Percentiles rank a stretch among this genome's conserved stretches.
Conservation (phyloP, 2,329 filamentous ascomycete species). For the Monosporascus cannonballus region DNA sequence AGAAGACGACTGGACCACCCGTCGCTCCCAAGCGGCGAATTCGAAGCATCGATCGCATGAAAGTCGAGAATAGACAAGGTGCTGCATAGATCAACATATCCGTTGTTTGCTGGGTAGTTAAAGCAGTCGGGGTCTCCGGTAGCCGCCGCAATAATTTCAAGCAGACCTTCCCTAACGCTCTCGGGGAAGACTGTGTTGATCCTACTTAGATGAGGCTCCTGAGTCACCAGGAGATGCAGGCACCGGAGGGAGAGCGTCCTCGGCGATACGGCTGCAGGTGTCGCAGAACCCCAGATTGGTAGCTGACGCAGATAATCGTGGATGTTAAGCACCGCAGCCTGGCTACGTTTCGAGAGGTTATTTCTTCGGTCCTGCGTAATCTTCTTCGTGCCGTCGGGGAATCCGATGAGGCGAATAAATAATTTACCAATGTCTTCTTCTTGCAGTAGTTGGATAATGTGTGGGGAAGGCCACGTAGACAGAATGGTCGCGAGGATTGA, state of each 20-base stretch:
- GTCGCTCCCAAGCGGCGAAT: conserved; percentile 30
- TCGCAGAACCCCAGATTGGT: conserved; percentile 53
- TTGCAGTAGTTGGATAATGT: conserved; percentile 51
- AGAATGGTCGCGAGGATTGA: conserved; percentile 59
- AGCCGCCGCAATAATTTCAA: conserved; percentile 35
- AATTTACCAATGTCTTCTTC: conserved; percentile 48
- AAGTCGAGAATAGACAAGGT: conserved; percentile 49
- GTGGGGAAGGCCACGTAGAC: conserved; percentile 51
- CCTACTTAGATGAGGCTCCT: conserved; percentile 41
- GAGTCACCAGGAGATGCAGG: conserved; percentile 51
- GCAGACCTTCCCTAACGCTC: conserved; percentile 42
- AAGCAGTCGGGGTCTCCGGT: conserved; percentile 28
- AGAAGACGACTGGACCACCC: conserved; percentile 46
- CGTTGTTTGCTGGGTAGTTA: conserved; percentile 29
- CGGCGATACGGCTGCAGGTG: conserved; percentile 49
- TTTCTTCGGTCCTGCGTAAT: conserved; percentile 59
- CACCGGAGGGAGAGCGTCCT: conserved; percentile 58
- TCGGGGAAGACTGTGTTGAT: conserved; percentile 43
- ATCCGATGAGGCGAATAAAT: conserved; percentile 48
- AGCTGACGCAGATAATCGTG: conserved; percentile 46
- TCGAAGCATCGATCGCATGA: conserved; percentile 42
- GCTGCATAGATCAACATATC: conserved; percentile 31
- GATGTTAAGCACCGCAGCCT: conserved; percentile 48
- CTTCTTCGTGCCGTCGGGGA: conserved; percentile 48
- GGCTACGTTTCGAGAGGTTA: conserved; percentile 63